phyloP scores from a whole-genome alignment of 257 asterid species.

The Solanum rostratum region DNA sequence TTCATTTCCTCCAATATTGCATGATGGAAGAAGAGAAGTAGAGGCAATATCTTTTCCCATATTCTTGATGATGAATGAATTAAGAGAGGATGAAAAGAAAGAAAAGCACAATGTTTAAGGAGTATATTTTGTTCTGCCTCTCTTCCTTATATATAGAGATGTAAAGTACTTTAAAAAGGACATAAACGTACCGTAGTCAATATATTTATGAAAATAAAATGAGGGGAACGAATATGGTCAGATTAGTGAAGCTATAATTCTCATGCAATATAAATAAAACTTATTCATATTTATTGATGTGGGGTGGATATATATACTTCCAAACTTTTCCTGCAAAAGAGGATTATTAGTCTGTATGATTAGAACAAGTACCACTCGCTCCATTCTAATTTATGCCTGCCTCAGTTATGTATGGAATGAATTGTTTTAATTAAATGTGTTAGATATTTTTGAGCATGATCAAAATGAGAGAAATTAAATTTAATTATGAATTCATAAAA shows the following conservation, averaged over 20 bases:
- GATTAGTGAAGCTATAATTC: slow-evolving; percentile 46
- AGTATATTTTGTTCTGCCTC: slow-evolving; percentile 1
- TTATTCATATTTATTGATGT: slow-evolving; percentile 4
- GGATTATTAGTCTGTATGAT: slow-evolving; percentile 30
- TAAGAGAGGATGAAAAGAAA: neutral
- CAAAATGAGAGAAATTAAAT: too few relatives aligned
- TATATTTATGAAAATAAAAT: slow-evolving; percentile 11
- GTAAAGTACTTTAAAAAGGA: neutral
- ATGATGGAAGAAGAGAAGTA: slow-evolving; percentile 6
- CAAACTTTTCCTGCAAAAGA: slow-evolving; percentile 40
- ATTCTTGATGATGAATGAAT: neutral
- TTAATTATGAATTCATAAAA: too few relatives aligned
- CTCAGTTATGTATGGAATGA: neutral
- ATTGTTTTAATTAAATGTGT: neutral
- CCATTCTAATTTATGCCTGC: neutral
- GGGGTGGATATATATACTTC: slow-evolving; percentile 22
- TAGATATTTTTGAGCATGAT: too few relatives aligned
- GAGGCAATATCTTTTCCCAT: slow-evolving; percentile 33
- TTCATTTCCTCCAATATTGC: slow-evolving; percentile 13
- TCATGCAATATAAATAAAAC: slow-evolving; percentile 10
- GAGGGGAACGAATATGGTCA: slow-evolving; percentile 29
- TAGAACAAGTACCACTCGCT: neutral
- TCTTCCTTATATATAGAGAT: slow-evolving; percentile 23
- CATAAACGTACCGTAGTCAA: slow-evolving; percentile 31
- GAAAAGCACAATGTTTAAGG: neutral